Percentiles rank a stretch among this genome's conserved stretches.
phyloP scores from a whole-genome alignment of 768 basidiomycete species.

The Mycena albidolilacea region DNA sequence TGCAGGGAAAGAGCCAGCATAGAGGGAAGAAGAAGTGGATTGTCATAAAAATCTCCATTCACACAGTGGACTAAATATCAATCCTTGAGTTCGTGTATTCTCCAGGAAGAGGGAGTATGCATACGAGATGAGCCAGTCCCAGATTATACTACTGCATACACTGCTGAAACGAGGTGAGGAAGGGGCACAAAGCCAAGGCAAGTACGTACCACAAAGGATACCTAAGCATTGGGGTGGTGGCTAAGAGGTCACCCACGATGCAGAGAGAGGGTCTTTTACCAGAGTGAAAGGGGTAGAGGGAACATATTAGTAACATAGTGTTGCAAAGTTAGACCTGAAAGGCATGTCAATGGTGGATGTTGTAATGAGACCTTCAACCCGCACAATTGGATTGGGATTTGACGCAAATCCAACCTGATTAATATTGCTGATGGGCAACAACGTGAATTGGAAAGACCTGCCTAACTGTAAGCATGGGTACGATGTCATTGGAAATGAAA shows the following conservation, averaged over 20 bases:
- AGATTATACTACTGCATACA: constrained; percentile 81
- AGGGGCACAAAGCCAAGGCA: too few relatives aligned
- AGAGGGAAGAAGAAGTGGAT: too few relatives aligned
- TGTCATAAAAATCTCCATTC: constrained; percentile 56
- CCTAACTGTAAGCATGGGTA: not conserved
- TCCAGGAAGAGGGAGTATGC: too few relatives aligned
- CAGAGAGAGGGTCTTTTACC: too few relatives aligned
- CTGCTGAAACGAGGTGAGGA: constrained; percentile 62
- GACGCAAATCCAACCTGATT: not conserved
- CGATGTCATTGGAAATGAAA: not conserved
- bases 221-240: constrained; percentile 48
- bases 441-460: constrained; percentile 1
- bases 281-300: constrained; percentile 47
- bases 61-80: constrained; percentile 67
- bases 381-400: not conserved
- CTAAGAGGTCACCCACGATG: too few relatives aligned
- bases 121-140: constrained; percentile 78
- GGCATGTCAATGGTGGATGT: too few relatives aligned
- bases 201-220: constrained; percentile 80
- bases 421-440: not conserved
- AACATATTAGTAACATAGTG: too few relatives aligned
- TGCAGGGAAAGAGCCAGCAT: too few relatives aligned
- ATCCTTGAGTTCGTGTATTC: too few relatives aligned
- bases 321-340: too few relatives aligned
- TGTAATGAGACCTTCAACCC: not conserved